Conservation (phyloP, 2,329 filamentous ascomycete genomes). For the Raffaelea albimanens region DNA sequence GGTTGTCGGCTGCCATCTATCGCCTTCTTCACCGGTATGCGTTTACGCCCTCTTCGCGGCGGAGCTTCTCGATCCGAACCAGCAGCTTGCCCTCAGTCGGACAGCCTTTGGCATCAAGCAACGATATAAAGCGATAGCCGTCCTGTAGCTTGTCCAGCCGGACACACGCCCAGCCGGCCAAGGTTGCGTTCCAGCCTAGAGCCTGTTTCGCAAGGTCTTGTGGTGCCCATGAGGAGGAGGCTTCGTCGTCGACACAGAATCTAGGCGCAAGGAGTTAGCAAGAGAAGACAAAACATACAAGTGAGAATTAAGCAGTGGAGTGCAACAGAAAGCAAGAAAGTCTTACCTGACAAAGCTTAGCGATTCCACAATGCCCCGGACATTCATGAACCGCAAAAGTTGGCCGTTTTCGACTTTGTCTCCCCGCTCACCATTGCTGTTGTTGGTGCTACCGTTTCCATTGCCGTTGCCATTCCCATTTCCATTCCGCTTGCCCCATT, state of each 20-base stretch:
- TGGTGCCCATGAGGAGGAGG: slow-evolving; percentile 15
- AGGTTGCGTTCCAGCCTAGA: slow-evolving; percentile 12
- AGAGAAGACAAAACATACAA: slow-evolving; percentile 18
- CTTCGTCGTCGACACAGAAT: slow-evolving; percentile 45
- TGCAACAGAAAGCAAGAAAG: no score
- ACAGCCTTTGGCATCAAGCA: slow-evolving; percentile 36
- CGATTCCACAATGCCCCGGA: slow-evolving; percentile 54
- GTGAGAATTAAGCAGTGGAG: no score
- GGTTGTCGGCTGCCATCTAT: no score
- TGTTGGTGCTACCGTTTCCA: no score
- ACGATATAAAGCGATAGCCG: slow-evolving; percentile 45
- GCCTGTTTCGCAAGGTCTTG: slow-evolving; percentile 3
- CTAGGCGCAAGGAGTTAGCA: slow-evolving; percentile 23
- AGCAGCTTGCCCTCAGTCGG: slow-evolving; percentile 38
- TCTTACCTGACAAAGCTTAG: slow-evolving; percentile 65
- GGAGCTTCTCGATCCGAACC: slow-evolving; percentile 40
- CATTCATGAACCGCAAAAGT: slow-evolving; percentile 47
- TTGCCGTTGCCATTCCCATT: no score
- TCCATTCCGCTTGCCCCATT: slow-evolving; percentile 37
- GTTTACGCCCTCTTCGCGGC: slow-evolving; percentile 14
- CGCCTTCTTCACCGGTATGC: no score
- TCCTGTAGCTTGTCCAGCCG: slow-evolving; percentile 46
- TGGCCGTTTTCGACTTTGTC: slow-evolving; percentile 25
- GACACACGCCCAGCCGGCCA: slow-evolving; percentile 48
- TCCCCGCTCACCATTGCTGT: no score